Conservation (phyloP, 2,329 filamentous ascomycete genomes). For the Verticillium zaregamsianum region DNA sequence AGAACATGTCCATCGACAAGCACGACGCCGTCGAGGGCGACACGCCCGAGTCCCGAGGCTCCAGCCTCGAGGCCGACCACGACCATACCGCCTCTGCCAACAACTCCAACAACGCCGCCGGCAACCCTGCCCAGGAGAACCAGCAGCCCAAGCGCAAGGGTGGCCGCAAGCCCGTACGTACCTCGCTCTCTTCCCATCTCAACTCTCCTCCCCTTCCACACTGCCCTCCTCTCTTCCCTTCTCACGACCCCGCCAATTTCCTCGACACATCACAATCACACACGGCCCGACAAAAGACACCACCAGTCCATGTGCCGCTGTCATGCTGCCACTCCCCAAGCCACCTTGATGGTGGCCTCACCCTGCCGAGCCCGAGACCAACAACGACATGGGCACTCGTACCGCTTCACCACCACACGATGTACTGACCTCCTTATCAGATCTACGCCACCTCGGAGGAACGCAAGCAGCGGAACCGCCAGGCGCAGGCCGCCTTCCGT, state of each 20-base stretch:
- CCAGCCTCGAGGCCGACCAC: conserved; percentile 53
- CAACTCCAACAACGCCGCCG: conserved; percentile 23
- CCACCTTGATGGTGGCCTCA: not conserved
- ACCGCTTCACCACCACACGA: not conserved
- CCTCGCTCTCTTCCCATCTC: conserved; percentile 4
- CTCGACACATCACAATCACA: not conserved
- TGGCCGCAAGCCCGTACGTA: conserved; percentile 90
- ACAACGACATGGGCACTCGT: conserved; percentile 4
- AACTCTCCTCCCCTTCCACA: not conserved
- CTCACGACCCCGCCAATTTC: conserved; percentile 90
- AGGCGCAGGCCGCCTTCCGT: conserved; percentile 95
- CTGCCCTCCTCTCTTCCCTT: not conserved
- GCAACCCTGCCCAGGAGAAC: conserved; percentile 40
- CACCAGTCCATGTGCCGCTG: not conserved
- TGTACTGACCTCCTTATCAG: conserved; percentile 39
- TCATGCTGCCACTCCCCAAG: not conserved
- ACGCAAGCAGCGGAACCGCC: conserved; percentile 93
- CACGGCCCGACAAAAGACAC: too few species aligned
- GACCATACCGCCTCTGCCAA: conserved; percentile 13
- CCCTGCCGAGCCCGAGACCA: not conserved
- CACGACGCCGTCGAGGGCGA: conserved; percentile 54
- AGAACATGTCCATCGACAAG: conserved; percentile 64
- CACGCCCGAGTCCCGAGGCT: conserved; percentile 57
- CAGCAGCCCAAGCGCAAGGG: conserved; percentile 90
- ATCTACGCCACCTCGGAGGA: conserved; percentile 99